A percentile compares a stretch with the other conserved stretches of the same genome.
Evolutionary conservation across 805 yeast genomes (phyloP).

Genomic region (Kuraishia molischiana): DNA sequence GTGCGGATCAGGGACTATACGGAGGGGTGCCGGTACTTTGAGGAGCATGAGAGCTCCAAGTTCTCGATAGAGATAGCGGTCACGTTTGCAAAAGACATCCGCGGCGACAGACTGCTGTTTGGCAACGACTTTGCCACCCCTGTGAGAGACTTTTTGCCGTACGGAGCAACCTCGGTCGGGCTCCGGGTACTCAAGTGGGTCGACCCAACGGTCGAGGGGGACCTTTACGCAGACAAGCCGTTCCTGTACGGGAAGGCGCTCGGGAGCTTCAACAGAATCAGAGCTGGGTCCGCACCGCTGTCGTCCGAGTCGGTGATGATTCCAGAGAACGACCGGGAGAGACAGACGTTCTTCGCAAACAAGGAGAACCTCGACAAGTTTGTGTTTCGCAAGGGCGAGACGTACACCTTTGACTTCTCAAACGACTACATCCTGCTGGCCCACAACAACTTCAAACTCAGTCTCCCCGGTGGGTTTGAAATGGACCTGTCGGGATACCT

Average conservation of each 20-base stretch:
- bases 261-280: slow-evolving; percentile 43
- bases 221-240: slow-evolving; percentile 50
- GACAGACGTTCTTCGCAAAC: slow-evolving; percentile 36
- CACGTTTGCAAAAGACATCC: slow-evolving; percentile 30
- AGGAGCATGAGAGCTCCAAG: background rate
- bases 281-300: slow-evolving; percentile 13
- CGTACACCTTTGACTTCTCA: slow-evolving; percentile 5
- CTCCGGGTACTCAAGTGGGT: slow-evolving; percentile 47
- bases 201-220: slow-evolving; percentile 59
- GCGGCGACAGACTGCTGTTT: slow-evolving; percentile 46
- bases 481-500: slow-evolving; percentile 6
- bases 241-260: slow-evolving; percentile 53
- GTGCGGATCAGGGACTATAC: background rate
- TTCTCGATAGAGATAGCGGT: slow-evolving; percentile 28
- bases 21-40: background rate
- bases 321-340: slow-evolving; percentile 23
- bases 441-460: slow-evolving; percentile 5
- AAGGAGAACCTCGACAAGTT: slow-evolving; percentile 27
- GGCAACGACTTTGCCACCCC: slow-evolving; percentile 64
- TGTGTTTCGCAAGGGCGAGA: slow-evolving; percentile 16
- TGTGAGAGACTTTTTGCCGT: slow-evolving; percentile 47
- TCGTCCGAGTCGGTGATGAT: slow-evolving; percentile 15
- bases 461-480: slow-evolving; percentile 8
- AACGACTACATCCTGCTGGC: slow-evolving; percentile 6
- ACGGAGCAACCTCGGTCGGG: slow-evolving; percentile 39